These are phyloP conservation scores for Mucor lusitanicus DNA, from an alignment of 371 early-diverging fungal genomes.

Conservation along the genomic window DNA sequence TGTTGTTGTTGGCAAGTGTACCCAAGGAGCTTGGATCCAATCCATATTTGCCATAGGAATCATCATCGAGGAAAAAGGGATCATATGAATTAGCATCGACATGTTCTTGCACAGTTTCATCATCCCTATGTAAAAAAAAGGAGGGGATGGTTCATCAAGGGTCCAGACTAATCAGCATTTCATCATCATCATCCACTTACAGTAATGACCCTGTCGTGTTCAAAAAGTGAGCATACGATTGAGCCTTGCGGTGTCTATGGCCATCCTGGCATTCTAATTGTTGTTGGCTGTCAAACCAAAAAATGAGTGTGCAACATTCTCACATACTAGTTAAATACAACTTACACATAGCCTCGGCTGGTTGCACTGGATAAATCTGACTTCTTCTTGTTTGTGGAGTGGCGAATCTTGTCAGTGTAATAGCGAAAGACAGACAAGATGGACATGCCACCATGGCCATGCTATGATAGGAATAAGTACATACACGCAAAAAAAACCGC, in stretches of 20 bases:
- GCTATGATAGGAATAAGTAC: conserved; percentile 10
- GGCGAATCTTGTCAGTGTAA: conserved; percentile 51
- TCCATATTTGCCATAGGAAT: conserved; percentile 39
- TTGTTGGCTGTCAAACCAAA: conserved; percentile 33
- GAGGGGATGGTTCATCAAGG: background rate
- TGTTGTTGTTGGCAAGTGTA: background rate
- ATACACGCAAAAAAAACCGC: background rate
- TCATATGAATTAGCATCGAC: conserved; percentile 38
- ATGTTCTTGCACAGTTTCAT: conserved; percentile 7
- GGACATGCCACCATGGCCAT: conserved; percentile 27
- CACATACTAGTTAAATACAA: background rate
- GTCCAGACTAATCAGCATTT: background rate
- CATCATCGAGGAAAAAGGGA: conserved; percentile 66
- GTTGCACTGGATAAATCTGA: conserved; percentile 12
- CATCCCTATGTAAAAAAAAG: conserved; percentile 12
- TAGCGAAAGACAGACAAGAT: conserved; percentile 52
- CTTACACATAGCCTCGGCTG: conserved; percentile 53
- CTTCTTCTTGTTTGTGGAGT: conserved; percentile 31
- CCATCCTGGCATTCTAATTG: conserved; percentile 40
- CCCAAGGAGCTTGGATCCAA: conserved; percentile 34
- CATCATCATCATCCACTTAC: conserved; percentile 22
- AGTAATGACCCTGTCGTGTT: conserved; percentile 37
- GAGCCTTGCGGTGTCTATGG: conserved; percentile 36
- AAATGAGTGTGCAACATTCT: background rate
- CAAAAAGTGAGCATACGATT: conserved; percentile 52